These are phyloP conservation scores for Sporothrix dimorphospora DNA, from an alignment of 2,329 filamentous ascomycete species.

Conservation along the genomic window DNA sequence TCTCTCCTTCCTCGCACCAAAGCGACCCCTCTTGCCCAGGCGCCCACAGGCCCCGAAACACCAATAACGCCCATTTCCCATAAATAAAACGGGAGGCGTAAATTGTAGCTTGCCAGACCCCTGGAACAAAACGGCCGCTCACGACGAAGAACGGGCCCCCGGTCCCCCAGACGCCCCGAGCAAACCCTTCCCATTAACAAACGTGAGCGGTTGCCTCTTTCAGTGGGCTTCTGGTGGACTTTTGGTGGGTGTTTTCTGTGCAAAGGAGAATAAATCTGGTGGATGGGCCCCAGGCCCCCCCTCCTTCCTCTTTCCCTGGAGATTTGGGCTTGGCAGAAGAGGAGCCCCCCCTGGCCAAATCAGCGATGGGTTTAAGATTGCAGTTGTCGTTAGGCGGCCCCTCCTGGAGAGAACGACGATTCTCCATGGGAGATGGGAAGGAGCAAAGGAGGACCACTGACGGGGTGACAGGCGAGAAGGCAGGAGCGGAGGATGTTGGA, in stretches of 20 bases:
- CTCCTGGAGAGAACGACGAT: not conserved
- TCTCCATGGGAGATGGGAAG: not conserved
- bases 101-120: slow-evolving; percentile 18
- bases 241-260: not conserved
- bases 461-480: not conserved
- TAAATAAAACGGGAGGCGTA: not conserved
- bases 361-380: slow-evolving; percentile 16
- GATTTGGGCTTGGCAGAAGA: slow-evolving; percentile 20
- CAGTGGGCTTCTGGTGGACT: not conserved
- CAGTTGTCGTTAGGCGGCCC: not conserved
- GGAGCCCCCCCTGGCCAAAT: slow-evolving; percentile 1
- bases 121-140: not conserved
- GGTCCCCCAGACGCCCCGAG: not conserved
- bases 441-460: slow-evolving; percentile 2
- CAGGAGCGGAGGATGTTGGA: not conserved
- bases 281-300: no score
- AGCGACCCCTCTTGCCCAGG: not conserved
- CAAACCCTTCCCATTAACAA: slow-evolving; percentile 17
- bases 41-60: not conserved
- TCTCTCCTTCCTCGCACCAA: not conserved
- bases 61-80: not conserved
- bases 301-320: slow-evolving; percentile 1
- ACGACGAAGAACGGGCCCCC: not conserved
- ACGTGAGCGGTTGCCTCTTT: slow-evolving; percentile 23
- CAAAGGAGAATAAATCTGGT: slow-evolving; percentile 13